These are phyloP conservation scores for Canna indica DNA, from an alignment of 176 grass and related monocot species.

Conservation along the genomic window DNA sequence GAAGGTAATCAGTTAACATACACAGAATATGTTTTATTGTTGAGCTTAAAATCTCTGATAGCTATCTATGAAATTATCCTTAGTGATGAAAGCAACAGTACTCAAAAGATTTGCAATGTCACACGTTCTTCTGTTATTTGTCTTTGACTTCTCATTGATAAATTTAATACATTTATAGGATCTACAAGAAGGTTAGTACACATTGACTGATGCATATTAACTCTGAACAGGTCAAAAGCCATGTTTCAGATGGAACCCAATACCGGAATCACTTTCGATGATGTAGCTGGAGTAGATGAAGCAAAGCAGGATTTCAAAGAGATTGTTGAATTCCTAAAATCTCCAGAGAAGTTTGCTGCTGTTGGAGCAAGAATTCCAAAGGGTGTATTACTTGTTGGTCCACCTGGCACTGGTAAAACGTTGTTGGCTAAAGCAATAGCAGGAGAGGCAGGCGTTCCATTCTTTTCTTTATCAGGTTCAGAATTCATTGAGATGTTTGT, in stretches of 20 bases:
- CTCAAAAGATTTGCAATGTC: neutral
- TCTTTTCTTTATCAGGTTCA: slow-evolving; percentile 76
- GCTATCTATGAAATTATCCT: neutral
- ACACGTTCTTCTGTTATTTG: no score
- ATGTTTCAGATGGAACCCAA: slow-evolving; percentile 90
- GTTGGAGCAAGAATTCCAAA: slow-evolving; percentile 58
- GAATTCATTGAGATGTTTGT: slow-evolving; percentile 92
- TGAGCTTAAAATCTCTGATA: neutral
- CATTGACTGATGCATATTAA: neutral
- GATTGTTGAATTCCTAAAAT: slow-evolving; percentile 69
- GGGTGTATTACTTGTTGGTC: slow-evolving; percentile 57
- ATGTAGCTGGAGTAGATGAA: slow-evolving; percentile 71
- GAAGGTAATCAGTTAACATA: slow-evolving; percentile 19
- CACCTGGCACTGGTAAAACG: slow-evolving; percentile 63
- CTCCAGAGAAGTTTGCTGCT: slow-evolving; percentile 52
- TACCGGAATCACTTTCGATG: slow-evolving; percentile 75
- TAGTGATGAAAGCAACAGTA: neutral
- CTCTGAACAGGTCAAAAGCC: slow-evolving; percentile 40
- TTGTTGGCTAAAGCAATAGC: slow-evolving; percentile 71
- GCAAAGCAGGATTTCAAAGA: slow-evolving; percentile 85
- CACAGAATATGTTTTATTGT: slow-evolving; percentile 11
- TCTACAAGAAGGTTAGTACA: neutral
- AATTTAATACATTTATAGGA: no score
- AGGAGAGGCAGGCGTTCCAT: slow-evolving; percentile 72
- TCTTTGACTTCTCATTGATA: no score